phyloP scores from a whole-genome alignment of 169 alveolate species.

The Perkinsus chesapeaki region DNA sequence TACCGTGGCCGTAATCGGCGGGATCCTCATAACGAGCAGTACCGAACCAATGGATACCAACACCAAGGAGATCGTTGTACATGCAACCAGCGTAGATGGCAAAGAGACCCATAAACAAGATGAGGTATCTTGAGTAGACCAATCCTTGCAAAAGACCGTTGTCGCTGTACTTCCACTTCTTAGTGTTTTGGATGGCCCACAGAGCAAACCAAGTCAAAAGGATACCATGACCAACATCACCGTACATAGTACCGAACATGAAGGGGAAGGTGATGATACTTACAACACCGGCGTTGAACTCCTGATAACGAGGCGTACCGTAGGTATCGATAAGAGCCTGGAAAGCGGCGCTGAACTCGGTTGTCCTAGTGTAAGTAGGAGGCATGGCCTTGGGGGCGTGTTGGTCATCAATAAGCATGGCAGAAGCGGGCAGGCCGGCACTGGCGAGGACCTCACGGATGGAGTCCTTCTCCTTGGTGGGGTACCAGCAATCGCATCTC shows the following conservation, averaged over 20 bases:
- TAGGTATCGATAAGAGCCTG: conserved; percentile 95
- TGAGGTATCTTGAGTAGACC: conserved; percentile 73
- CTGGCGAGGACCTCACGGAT: conserved; percentile 49
- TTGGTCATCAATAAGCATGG: background rate
- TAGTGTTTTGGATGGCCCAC: background rate
- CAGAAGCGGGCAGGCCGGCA: background rate
- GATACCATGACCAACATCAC: conserved; percentile 98
- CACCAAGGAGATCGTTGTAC: conserved; percentile 94
- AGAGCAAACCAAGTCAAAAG: conserved; percentile 68
- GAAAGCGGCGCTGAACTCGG: conserved; percentile 78
- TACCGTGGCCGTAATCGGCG: background rate
- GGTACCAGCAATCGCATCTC: conserved; percentile 90
- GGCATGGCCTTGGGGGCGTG: conserved; percentile 40
- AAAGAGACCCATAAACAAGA: conserved; percentile 88
- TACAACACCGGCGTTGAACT: conserved; percentile 93
- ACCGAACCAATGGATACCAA: conserved; percentile 86
- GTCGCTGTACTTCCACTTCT: background rate
- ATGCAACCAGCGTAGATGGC: conserved; percentile 90
- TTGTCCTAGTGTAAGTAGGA: conserved; percentile 89
- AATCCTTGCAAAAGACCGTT: background rate
- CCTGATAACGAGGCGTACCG: conserved; percentile 98
- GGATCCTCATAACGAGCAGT: conserved; percentile 15
- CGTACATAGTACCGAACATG: conserved; percentile 99
- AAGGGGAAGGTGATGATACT: conserved; percentile 98
- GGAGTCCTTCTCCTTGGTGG: conserved; percentile 74